A percentile compares a stretch with the other conserved stretches of the same genome.
These are phyloP conservation scores for Cercospora berteroae DNA, from an alignment of 2,329 filamentous ascomycete species.

Conservation along the genomic window DNA sequence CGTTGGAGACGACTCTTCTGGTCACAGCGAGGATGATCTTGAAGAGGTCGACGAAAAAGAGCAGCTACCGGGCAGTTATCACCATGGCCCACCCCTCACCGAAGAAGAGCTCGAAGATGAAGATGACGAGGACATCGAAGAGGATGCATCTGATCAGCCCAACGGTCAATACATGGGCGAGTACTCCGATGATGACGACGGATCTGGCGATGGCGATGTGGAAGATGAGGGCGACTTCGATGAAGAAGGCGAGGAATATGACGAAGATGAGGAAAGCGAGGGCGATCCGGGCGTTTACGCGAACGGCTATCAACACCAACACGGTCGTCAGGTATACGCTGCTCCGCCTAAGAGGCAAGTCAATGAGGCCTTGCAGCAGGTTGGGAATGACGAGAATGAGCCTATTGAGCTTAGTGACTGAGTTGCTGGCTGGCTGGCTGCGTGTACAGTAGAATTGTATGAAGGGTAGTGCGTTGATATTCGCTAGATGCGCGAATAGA, in stretches of 20 bases:
- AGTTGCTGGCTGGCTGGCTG: not conserved
- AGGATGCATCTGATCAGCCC: conserved; percentile 17
- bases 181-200: conserved; percentile 10
- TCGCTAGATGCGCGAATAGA: not conserved
- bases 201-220: conserved; percentile 11
- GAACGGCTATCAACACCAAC: conserved; percentile 10
- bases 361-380: conserved; percentile 27
- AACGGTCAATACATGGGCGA: conserved; percentile 11
- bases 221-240: conserved; percentile 13
- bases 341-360: conserved; percentile 10
- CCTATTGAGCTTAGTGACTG: conserved; percentile 28
- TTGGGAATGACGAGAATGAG: conserved; percentile 18
- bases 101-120: conserved; percentile 22
- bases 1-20: conserved; percentile 17
- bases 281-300: conserved; percentile 13
- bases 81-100: conserved; percentile 15
- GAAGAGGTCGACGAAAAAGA: conserved; percentile 14
- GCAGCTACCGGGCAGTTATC: conserved; percentile 19
- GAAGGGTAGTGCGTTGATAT: not conserved
- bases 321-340: conserved; percentile 11
- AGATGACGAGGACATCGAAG: conserved; percentile 23
- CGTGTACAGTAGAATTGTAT: not conserved
- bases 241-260: conserved; percentile 14
- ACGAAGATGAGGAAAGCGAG: conserved; percentile 16
- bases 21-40: conserved; percentile 15